Conservation (phyloP, 2,329 filamentous ascomycete genomes). For the Xylariaceae sp. region DNA sequence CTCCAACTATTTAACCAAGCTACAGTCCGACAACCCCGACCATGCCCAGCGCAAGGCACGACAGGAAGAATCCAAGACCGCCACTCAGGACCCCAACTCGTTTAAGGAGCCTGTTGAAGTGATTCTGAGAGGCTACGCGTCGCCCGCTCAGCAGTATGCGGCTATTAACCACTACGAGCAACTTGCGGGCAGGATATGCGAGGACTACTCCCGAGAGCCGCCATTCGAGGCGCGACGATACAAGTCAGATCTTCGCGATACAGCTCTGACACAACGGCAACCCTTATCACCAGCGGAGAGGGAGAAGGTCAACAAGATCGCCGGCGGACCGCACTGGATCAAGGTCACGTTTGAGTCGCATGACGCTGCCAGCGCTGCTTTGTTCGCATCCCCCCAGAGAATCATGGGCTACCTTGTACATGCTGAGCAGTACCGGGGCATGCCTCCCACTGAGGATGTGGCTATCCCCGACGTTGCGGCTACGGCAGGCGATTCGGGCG, state of each 20-base stretch:
- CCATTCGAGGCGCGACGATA: slow-evolving; percentile 64
- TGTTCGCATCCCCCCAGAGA: slow-evolving; percentile 64
- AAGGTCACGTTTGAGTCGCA: slow-evolving; percentile 75
- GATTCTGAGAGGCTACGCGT: slow-evolving; percentile 75
- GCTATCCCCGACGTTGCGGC: slow-evolving; percentile 49
- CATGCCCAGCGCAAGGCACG: slow-evolving; percentile 34
- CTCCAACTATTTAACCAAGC: slow-evolving; percentile 50
- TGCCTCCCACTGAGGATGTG: slow-evolving; percentile 59
- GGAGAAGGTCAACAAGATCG: slow-evolving; percentile 72
- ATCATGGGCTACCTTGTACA: slow-evolving; percentile 66
- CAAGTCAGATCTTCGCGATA: slow-evolving; percentile 68
- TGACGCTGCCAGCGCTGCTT: slow-evolving; percentile 63
- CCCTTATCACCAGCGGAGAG: slow-evolving; percentile 68
- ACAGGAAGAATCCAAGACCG: slow-evolving; percentile 34
- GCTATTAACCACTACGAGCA: slow-evolving; percentile 85
- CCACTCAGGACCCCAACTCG: slow-evolving; percentile 28
- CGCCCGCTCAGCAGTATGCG: slow-evolving; percentile 66
- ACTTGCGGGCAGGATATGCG: slow-evolving; percentile 79
- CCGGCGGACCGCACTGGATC: slow-evolving; percentile 87
- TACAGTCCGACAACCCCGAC: slow-evolving; percentile 31
- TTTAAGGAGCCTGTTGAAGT: slow-evolving; percentile 59
- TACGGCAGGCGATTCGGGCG: slow-evolving; percentile 33
- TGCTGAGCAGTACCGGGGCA: slow-evolving; percentile 63
- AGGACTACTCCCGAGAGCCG: slow-evolving; percentile 88
- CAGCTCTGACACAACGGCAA: slow-evolving; percentile 60